Base-by-base conservation (phyloP, 345 rosid species). In the Aquilaria sinensis region DNA sequence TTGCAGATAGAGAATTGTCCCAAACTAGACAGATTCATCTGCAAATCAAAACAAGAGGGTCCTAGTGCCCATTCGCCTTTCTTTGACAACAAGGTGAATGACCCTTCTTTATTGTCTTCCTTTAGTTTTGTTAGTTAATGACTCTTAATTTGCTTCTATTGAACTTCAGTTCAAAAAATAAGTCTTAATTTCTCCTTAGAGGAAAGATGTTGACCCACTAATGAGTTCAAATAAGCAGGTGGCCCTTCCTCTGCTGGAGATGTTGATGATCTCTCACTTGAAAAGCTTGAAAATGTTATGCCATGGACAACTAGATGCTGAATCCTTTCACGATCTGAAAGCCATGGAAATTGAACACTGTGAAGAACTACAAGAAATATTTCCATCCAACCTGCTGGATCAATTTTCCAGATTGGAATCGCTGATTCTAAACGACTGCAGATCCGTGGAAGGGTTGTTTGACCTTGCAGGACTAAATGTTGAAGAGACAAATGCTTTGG, bases 211-310 rank as follows among this genome's bases (percentile, higher is more conserved):
- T 14, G 57, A 8, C n/a, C 33, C 7, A 29, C 60, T 4, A 37
- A 14, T 23, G 0, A 13, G 10, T 13, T 55, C 8, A 53, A 4
- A 45, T 11, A 4, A 29, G 33, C 67, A 77, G 75, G 70, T 67
- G 12, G 47, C 58, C 37, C 59, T 73, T 53, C 70, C 77, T 47
- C 56, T 29, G 33, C 31, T 73, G 55, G 74, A 77, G 53, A n/a
- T 31, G 14, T 2, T 77, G 23, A 2, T 1, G 29, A 61, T 77
- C 32, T 11, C n/a, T n/a, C 0, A 56, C 23, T 31, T 77, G 66
- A 16, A 57, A 49, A 70, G 37, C 37, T 52, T 70, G 65, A 64
- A 23, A 47, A 56, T 47, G 59, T 46, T 73, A 61, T 70, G 77
- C 70, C 6, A 49, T 9, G 5, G 54, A 47, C 65, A 73, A 53